Base-by-base conservation (phyloP, 768 basidiomycete genomes). In the Kwoniella europaea region DNA sequence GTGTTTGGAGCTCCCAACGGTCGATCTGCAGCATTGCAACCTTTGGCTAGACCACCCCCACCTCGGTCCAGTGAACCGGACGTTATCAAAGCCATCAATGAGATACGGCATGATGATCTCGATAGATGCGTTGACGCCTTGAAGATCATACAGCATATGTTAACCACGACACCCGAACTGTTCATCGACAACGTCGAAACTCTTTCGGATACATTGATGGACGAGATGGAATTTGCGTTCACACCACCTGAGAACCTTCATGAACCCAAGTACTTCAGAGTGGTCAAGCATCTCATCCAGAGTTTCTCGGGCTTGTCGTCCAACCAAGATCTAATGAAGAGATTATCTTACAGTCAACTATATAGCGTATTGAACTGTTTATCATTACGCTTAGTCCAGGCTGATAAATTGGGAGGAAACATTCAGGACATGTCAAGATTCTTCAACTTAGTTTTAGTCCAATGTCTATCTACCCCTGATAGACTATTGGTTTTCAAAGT, bases 371-470 rank as follows among this genome's bases (percentile, higher is more conserved):
- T 98, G 67, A 92, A 94, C 78, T 94, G 98, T 84, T 85, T 99
- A 75, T 96, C 96, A 0, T 84, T 93, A 46, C 90, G 96, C 7
- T 87, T 99, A 22, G 87, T 99, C 20, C 92, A 97, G 82, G 98
- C 96, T 35, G 96, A 98, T 79, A 92, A 94, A 74, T 84, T 87
- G 16, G 88, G 91, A 58, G 89, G 89, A 81, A 91, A 93, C 79
- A 89, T 97, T 53, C 93, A 94, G 80, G 97, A 98, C 80, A 80
- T 98, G 68, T 94, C 94, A 5, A 89, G 92, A 61, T 98, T 97
- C 84, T 95, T 99, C 85, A 99, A 99, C 84, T 95, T 98, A 92
- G 94, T 98, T 68, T 91, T 98, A 71, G 86, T 99, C 68, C 91
- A 95, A 42, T 83, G 97, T 65, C 96, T 99, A 85, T 91, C 93